Conservation (phyloP, 2,329 filamentous ascomycete species). For the Ustulina deusta region DNA sequence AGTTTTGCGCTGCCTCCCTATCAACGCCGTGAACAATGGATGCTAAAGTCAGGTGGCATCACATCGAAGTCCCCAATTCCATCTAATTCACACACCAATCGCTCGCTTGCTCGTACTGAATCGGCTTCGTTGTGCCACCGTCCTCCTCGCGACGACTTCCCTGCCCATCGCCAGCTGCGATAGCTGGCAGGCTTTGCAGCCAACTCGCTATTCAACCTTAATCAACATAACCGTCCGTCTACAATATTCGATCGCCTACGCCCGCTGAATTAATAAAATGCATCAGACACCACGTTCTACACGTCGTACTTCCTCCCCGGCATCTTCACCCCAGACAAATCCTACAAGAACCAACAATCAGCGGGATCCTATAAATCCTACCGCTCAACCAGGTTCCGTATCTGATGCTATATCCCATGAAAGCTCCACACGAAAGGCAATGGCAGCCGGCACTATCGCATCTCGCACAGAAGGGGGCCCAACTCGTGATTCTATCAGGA, state of each 20-base stretch:
- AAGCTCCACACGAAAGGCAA: conserved; percentile 53
- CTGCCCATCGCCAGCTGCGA: conserved; percentile 24
- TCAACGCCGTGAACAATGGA: conserved; percentile 52
- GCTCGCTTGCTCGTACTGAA: conserved; percentile 23
- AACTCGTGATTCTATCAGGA: conserved; percentile 76
- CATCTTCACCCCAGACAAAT: conserved; percentile 77
- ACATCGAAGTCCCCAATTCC: conserved; percentile 44
- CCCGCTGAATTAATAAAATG: conserved; percentile 66
- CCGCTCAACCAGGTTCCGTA: conserved; percentile 58
- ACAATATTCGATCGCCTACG: background rate
- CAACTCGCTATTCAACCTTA: conserved; percentile 11
- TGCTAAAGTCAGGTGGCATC: conserved; percentile 53
- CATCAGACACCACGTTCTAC: conserved; percentile 88
- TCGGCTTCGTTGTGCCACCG: conserved; percentile 16
- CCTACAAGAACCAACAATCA: conserved; percentile 78
- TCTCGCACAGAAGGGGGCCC: conserved; percentile 60
- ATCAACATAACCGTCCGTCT: conserved; percentile 17
- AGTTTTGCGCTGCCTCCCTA: conserved; percentile 35
- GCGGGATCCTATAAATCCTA: conserved; percentile 67
- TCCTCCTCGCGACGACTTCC: conserved; percentile 22
- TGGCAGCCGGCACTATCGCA: conserved; percentile 57
- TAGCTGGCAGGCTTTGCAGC: conserved; percentile 22
- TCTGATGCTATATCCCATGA: conserved; percentile 60
- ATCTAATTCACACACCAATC: conserved; percentile 40
- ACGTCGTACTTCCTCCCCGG: conserved; percentile 78